Base-by-base conservation (phyloP, 2,329 filamentous ascomycete species). In the Penicillium concentricum region DNA sequence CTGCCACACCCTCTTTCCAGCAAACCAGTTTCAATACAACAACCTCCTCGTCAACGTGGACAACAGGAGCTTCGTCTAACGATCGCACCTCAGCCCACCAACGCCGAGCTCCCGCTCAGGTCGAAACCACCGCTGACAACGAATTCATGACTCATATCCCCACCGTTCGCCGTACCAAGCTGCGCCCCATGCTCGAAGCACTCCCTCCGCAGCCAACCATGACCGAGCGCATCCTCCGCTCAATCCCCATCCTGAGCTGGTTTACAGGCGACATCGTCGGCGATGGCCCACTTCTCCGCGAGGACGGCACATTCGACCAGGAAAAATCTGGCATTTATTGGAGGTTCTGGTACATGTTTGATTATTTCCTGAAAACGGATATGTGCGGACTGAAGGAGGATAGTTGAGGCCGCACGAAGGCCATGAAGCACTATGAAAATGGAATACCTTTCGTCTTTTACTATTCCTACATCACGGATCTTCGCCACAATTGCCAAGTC, bases 221-320 rank as follows among this genome's bases (percentile, higher is more conserved):
- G 54, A 77, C 82, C 35, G 86, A 90, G 72, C 82, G 85, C 50
- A 69, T 90, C 20, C 74, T 89, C 53, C 82, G 83, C 62, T 83
- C 82, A 52, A 84, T 91, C 39, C 89, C 89, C 2, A 81, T 91
- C 59, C 75, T 91, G 59, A 84, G 83, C 65, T 91, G 87, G 85
- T 88, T 92, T 69, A 86, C 85, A 44, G 86, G 74, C 28, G 76
- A 78, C 53, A 76, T 79, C 38, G 77, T 79, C 18, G 77, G 76
- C 9, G 77, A 79, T 55, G 78, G 78, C 2, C 77, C 78, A 9
- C 69, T 75, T 58, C 61, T 79, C 20, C 71, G 71, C 30, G 78
- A 79, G 42, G 77, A 79, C 52, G 78, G 78, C 2, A 69, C 68
- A 9, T 79, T 96, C 65, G 92, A 97, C 73, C 89, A 87, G 79